Evolutionary conservation across 495 filamentous ascomycete species (phyloP), one percentile per base, ranked within the genome.

Genomic region (Stereocaulon alpinum): DNA sequence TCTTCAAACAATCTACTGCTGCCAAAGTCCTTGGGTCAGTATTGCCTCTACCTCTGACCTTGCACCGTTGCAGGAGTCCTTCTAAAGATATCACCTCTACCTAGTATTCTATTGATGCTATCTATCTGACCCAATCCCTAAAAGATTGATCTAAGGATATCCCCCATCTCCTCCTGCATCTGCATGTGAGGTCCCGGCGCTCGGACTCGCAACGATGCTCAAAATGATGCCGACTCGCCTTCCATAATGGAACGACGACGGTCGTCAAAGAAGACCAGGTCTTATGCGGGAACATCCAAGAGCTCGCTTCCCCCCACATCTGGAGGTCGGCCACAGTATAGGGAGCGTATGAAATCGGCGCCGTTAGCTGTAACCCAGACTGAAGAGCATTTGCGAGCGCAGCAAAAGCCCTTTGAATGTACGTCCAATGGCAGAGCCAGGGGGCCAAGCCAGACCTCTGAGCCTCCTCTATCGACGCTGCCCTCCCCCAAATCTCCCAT

Each of bases 221-320:
- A 20, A 48, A 41, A 50, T 18, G 17, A 55, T 49, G 42, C 40
- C 44, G n/a, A 45, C 49, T 34, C 12, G 4, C 53, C 51, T 41
- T 32, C 27, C 40, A 40, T 63, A 40, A 65, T 50, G 56, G 47
- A 51, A 20, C 48, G 34, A 20, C 50, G 53, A 45, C 52, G 37
- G 37, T 55, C 54, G 56, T 55, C 61, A 18, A 60, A 59, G 34
- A 60, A 63, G 49, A 63, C 48, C 12, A 60, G 55, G 41, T 59
- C 61, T 40, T 63, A 59, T 22, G 40, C 41, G 20, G 61, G 42
- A 54, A 22, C 54, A 30, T 30, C 45, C 3, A 61, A 50, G 34
- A 42, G 37, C 27, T 45, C 40, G 22, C 60, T 50, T 10, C 22
- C 32, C 27, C 17, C 47, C 30, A 51, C 37, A 15, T 50, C 37